These are phyloP conservation scores for Sindora glabra DNA, from an alignment of 306 rosid species.

Conservation along the genomic window DNA sequence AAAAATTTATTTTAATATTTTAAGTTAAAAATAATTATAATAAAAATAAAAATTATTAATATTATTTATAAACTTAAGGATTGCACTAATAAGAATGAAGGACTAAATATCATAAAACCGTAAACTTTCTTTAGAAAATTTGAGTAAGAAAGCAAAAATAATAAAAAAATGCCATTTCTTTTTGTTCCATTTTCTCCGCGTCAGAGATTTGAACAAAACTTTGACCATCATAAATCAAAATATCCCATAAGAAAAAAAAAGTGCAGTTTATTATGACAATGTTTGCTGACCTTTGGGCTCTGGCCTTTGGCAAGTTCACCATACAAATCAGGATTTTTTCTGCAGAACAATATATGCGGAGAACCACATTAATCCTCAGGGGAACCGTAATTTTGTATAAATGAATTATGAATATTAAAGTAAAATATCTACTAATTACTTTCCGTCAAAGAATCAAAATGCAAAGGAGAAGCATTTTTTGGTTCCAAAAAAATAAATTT, in stretches of 20 bases:
- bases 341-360: slow-evolving; percentile 21
- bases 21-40: too few species aligned
- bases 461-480: neutral
- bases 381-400: neutral
- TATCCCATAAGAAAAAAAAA: neutral
- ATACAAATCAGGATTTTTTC: slow-evolving; percentile 62
- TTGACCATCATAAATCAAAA: neutral
- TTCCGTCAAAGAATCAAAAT: neutral
- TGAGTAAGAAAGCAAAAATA: too few species aligned
- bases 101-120: too few species aligned
- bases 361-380: neutral
- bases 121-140: too few species aligned
- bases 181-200: neutral
- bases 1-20: too few species aligned
- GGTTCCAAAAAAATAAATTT: neutral
- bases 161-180: too few species aligned
- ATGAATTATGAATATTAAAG: too few species aligned
- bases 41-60: too few species aligned
- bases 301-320: slow-evolving; percentile 71
- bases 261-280: neutral
- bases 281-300: slow-evolving; percentile 81
- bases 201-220: too few species aligned
- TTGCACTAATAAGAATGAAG: too few species aligned
- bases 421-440: too few species aligned
- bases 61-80: too few species aligned